Percentiles rank a stretch among this genome's conserved stretches.
Conservation (phyloP, 441 rosid genomes). For the Adansonia grandidieri region DNA sequence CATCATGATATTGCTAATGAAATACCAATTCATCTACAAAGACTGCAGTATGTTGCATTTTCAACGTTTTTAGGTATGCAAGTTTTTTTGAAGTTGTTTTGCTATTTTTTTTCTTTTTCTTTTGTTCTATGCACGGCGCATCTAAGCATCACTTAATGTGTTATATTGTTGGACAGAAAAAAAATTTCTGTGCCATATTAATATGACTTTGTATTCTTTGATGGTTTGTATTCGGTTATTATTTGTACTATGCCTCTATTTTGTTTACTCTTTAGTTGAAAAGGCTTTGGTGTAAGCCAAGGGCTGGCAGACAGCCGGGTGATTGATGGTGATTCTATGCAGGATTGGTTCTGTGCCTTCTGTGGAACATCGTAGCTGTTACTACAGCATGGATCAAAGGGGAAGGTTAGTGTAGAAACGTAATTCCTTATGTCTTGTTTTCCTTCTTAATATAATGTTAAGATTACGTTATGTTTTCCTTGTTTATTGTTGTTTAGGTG, state of each 20-base stretch:
- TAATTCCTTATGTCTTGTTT: slow-evolving; percentile 9
- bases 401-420: slow-evolving; percentile 53
- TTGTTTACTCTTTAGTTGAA: neutral
- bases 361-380: slow-evolving; percentile 86
- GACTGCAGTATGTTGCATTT: slow-evolving; percentile 83
- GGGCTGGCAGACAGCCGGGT: slow-evolving; percentile 11
- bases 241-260: slow-evolving; percentile 9
- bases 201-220: neutral
- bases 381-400: slow-evolving; percentile 91
- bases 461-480: neutral
- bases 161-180: neutral
- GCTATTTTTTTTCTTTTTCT: too few species aligned
- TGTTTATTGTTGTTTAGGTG: slow-evolving; percentile 41
- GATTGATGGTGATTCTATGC: slow-evolving; percentile 39
- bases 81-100: too few species aligned
- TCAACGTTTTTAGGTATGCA: slow-evolving; percentile 70
- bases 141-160: neutral
- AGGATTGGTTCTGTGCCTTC: slow-evolving; percentile 77
- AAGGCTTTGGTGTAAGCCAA: slow-evolving; percentile 17
- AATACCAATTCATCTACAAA: slow-evolving; percentile 81
- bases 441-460: neutral
- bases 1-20: slow-evolving; percentile 93
- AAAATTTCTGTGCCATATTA: neutral
- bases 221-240: neutral
- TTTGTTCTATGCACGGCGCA: neutral